Base-by-base conservation (phyloP, 1,139 yeast species). In the Entelexis sorbosivorans region DNA sequence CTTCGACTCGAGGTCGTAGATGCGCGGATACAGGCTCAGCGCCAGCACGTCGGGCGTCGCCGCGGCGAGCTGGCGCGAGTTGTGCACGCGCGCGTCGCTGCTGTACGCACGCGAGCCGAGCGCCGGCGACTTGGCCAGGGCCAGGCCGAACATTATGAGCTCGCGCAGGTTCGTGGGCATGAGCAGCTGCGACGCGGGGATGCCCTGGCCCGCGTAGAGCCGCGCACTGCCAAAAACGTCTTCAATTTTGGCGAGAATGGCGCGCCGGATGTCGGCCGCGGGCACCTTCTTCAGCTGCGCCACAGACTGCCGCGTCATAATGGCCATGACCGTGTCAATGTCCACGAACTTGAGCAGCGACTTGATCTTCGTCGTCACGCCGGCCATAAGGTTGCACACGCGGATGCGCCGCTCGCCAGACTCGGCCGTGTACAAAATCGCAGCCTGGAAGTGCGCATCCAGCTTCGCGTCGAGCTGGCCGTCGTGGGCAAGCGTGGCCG, bases 371-470 rank as follows among this genome's bases (percentile, higher is more conserved):
- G 81, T 84, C 9, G 93, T 78, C 13, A 87, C 91, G 0, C 95
- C 86, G 45, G 87, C 78, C n/a, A 82, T 81, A 54, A 79, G 70
- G 63, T 93, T 91, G 48, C 86, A 77, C 11, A 88, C 88, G 58
- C 99, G 75, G 13, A 91, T 93, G 58, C 86, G 82, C 59, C 97
- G 73, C 13, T 73, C 69, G 31, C 99, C 98, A 16, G 28, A n/a
- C 3, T 73, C 63, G 49, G 89, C 84, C 0, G 97, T 91, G 64
- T 87, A 88, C 51, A 93, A 71, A 43, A 91, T 60, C 0, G 97
- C 97, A 1, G 87, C 84, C 68, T 91, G 99, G 72, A 89, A 87
- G 65, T 87, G 94, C 39, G 88, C 86, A 64, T 87, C 96, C 38
- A 76, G 73, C 54, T 79, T 79, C 3, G 84, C 72, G 53, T 81